Conservation (phyloP, 2,329 filamentous ascomycete genomes). For the Ramichloridium luteum region DNA sequence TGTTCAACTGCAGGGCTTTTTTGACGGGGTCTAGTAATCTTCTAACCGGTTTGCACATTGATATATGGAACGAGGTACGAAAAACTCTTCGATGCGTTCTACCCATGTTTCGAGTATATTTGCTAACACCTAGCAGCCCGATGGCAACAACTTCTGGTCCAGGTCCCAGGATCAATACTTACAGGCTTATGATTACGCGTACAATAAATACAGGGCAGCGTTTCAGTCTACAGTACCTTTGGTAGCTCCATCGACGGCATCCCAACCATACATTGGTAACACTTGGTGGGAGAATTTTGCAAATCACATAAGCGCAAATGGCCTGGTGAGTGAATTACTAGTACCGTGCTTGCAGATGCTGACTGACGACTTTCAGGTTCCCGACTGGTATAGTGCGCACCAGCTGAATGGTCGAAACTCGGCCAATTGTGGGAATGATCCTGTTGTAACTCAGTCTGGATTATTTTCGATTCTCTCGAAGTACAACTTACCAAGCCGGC, state of each 20-base stretch:
- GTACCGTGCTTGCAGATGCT: not conserved
- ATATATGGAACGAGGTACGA: constrained; percentile 2
- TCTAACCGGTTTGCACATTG: not conserved
- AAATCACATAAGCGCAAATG: constrained; percentile 2
- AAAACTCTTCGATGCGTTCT: not conserved
- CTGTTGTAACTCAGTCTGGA: not conserved
- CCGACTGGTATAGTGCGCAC: constrained; percentile 2
- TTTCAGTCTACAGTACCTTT: not conserved
- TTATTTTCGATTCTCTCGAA: not conserved
- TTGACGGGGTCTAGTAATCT: not conserved
- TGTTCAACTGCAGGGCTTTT: too few relatives aligned
- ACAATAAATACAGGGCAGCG: constrained; percentile 2
- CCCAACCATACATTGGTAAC: not conserved
- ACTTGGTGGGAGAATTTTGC: constrained; percentile 2
- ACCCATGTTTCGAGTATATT: too few relatives aligned
- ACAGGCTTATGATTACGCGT: constrained; percentile 1
- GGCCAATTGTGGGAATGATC: constrained; percentile 2
- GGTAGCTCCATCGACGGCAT: constrained; percentile 1
- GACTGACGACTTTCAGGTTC: not conserved
- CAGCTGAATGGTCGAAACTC: constrained; percentile 1
- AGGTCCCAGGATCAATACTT: constrained; percentile 2
- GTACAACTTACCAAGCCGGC: not conserved
- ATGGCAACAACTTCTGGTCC: constrained; percentile 1
- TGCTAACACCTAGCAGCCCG: not conserved
- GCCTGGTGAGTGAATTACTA: not conserved